A percentile compares a stretch with the other conserved stretches of the same genome.
Conservation (phyloP, 257 asterid genomes). For the Gentiana dahurica region DNA sequence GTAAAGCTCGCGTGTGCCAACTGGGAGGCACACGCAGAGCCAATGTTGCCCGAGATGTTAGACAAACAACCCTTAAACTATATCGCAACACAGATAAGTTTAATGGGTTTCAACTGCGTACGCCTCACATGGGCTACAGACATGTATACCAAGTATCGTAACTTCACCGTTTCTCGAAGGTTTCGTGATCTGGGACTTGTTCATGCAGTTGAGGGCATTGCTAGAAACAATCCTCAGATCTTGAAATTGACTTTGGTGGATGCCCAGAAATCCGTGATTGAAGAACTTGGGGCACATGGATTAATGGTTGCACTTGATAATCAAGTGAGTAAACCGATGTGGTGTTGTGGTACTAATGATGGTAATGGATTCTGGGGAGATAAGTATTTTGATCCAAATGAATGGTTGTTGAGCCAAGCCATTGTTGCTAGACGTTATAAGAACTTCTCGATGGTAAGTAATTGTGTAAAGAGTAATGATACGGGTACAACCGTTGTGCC, state of each 20-base stretch:
- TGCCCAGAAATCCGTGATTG: constrained; percentile 38
- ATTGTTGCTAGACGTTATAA: constrained; percentile 29
- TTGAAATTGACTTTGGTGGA: constrained; percentile 25
- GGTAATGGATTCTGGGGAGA: constrained; percentile 67
- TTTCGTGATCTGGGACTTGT: constrained; percentile 20
- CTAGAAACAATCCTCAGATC: constrained; percentile 26
- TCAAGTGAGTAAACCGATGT: constrained; percentile 44
- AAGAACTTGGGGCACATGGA: constrained; percentile 21
- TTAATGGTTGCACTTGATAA: constrained; percentile 53
- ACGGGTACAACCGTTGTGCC: background rate
- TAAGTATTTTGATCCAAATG: constrained; percentile 30
- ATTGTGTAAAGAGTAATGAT: background rate
- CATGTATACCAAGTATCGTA: constrained; percentile 35
- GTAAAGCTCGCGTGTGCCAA: constrained; percentile 40
- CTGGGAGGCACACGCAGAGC: constrained; percentile 54
- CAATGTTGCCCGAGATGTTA: constrained; percentile 53
- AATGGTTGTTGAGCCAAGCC: constrained; percentile 44
- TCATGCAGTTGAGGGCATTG: constrained; percentile 21
- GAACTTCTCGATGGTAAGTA: constrained; percentile 21
- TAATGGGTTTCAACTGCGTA: constrained; percentile 54
- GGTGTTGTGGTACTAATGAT: constrained; percentile 47
- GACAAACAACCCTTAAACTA: constrained; percentile 23
- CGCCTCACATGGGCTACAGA: constrained; percentile 56
- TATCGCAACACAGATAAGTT: constrained; percentile 14
- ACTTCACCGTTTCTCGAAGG: constrained; percentile 19